Conservation (phyloP, 2,329 filamentous ascomycete species). For the Cordyceps javanica region DNA sequence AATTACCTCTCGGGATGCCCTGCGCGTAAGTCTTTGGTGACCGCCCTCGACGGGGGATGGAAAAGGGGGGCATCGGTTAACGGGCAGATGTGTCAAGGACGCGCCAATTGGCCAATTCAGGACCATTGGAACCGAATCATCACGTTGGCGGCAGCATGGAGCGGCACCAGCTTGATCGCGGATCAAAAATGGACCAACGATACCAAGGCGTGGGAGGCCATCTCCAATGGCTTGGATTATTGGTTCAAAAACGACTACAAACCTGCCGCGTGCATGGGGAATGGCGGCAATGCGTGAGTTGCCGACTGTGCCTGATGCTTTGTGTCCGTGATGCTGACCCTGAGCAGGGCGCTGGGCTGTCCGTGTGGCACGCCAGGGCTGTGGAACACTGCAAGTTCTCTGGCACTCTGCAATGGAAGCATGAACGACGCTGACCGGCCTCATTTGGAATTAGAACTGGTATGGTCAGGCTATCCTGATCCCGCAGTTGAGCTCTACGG, state of each 20-base stretch:
- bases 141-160: constrained; percentile 20
- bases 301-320: background rate
- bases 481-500: constrained; percentile 18
- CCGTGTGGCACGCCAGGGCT: constrained; percentile 18
- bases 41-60: background rate
- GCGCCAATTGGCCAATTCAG: constrained; percentile 21
- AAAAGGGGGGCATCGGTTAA: background rate
- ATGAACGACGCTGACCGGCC: background rate
- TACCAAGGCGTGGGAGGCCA: constrained; percentile 12
- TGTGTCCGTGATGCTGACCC: background rate
- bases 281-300: constrained; percentile 17
- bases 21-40: constrained; percentile 15
- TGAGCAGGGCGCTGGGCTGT: constrained; percentile 7
- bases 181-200: constrained; percentile 14
- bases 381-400: constrained; percentile 17
- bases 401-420: background rate
- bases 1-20: constrained; percentile 19
- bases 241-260: constrained; percentile 21
- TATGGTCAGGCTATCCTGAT: constrained; percentile 20
- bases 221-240: constrained; percentile 18
- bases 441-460: constrained; percentile 17
- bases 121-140: constrained; percentile 20
- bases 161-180: constrained; percentile 15
- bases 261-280: constrained; percentile 17
- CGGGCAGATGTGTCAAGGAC: constrained; percentile 9